These are phyloP conservation scores for Verticillium isaacii DNA, from an alignment of 2,329 filamentous ascomycete species.

Conservation along the genomic window DNA sequence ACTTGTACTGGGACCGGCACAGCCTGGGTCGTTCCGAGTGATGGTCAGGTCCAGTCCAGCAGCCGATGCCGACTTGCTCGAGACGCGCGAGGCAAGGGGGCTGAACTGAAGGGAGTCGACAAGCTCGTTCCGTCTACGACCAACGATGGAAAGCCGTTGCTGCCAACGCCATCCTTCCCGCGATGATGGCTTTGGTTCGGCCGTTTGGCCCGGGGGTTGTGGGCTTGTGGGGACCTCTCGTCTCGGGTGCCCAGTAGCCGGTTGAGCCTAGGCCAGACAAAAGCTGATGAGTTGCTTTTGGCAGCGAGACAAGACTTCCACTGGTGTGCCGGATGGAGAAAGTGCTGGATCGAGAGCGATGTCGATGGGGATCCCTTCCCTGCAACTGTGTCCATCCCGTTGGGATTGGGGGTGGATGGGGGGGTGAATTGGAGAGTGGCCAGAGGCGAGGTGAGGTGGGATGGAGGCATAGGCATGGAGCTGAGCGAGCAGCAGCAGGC, in stretches of 20 bases:
- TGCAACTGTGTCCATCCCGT: not conserved
- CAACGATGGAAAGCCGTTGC: not conserved
- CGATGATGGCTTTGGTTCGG: not conserved
- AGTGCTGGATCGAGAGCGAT: not conserved
- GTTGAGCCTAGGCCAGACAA: not conserved
- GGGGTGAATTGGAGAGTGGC: not conserved
- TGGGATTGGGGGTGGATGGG: not conserved
- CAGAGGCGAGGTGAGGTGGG: no score
- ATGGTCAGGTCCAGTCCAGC: not conserved
- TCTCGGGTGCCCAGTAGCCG: not conserved
- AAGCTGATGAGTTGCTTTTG: not conserved
- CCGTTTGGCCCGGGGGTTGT: not conserved
- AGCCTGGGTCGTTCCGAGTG: not conserved
- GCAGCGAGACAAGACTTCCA: not conserved
- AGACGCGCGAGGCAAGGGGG: not conserved
- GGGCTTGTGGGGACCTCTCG: constrained; percentile 10
- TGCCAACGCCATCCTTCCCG: not conserved
- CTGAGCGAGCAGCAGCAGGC: not conserved
- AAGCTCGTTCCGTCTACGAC: not conserved
- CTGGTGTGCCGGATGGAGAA: not conserved
- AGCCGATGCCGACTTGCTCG: not conserved
- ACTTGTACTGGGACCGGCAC: not conserved
- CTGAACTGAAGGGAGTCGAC: not conserved
- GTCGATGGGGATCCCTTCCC: not conserved
- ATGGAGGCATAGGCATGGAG: not conserved